Evolutionary conservation across 2,329 filamentous ascomycete genomes (phyloP).

Genomic region (Kalmusia sp.): DNA sequence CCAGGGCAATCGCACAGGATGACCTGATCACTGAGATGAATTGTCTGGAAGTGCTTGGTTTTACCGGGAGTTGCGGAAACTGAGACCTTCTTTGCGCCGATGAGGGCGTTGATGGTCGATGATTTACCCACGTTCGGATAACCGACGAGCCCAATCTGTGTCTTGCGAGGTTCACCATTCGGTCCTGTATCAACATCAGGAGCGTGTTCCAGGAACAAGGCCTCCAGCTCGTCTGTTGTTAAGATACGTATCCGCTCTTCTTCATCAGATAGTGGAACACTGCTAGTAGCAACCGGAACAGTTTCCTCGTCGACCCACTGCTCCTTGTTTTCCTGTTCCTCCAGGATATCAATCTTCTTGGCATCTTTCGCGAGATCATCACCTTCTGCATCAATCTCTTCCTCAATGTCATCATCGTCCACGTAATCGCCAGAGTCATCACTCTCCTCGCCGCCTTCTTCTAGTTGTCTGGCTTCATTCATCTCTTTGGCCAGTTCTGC

Average conservation of each 20-base stretch:
- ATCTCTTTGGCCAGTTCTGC: slow-evolving; percentile 88
- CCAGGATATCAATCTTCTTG: slow-evolving; percentile 55
- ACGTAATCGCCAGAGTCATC: slow-evolving; percentile 36
- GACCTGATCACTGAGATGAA: slow-evolving; percentile 88
- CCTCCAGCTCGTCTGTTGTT: slow-evolving; percentile 90
- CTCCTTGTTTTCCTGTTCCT: slow-evolving; percentile 50
- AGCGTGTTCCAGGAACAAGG: slow-evolving; percentile 81
- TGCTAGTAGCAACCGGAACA: slow-evolving; percentile 44
- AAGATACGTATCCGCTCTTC: slow-evolving; percentile 72
- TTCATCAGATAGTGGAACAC: slow-evolving; percentile 42
- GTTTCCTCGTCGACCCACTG: slow-evolving; percentile 51
- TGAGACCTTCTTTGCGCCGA: slow-evolving; percentile 97
- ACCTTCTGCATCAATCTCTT: slow-evolving; percentile 57
- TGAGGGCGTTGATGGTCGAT: slow-evolving; percentile 98
- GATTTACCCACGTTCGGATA: slow-evolving; percentile 99
- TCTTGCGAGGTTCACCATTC: slow-evolving; percentile 66
- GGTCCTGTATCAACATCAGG: slow-evolving; percentile 62
- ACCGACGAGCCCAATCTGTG: slow-evolving; percentile 90
- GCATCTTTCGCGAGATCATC: slow-evolving; percentile 54
- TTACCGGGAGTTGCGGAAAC: slow-evolving; percentile 97
- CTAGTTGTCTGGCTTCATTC: slow-evolving; percentile 73
- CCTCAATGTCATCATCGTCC: slow-evolving; percentile 54
- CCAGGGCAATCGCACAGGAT: slow-evolving; percentile 97
- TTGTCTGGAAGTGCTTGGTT: slow-evolving; percentile 99
- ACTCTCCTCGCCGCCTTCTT: slow-evolving; percentile 51